Percentiles rank a stretch among this genome's conserved stretches.
Evolutionary conservation across 1,139 yeast genomes (phyloP).

Genomic region (Lodderomyces metapsilosis): DNA sequence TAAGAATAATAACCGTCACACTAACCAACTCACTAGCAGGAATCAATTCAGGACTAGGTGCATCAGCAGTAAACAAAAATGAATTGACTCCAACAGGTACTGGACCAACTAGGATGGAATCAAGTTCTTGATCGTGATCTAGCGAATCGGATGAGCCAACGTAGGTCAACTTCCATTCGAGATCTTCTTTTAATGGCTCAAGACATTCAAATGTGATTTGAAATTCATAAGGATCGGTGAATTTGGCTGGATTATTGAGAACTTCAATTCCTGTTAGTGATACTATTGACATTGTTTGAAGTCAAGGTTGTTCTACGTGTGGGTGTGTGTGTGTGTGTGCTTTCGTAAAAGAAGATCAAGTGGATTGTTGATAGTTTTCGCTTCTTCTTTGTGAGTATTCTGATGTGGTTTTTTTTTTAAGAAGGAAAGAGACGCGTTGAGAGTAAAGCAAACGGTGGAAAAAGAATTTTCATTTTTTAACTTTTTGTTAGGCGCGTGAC

Average conservation of each 20-base stretch:
- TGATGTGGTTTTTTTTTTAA: too few relatives aligned
- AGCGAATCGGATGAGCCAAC: constrained; percentile 92
- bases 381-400: too few relatives aligned
- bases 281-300: constrained; percentile 93
- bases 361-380: too few relatives aligned
- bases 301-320: too few relatives aligned
- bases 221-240: constrained; percentile 90
- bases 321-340: background rate
- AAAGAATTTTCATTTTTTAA: too few relatives aligned
- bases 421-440: too few relatives aligned
- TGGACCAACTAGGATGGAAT: constrained; percentile 93
- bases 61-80: constrained; percentile 90
- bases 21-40: constrained; percentile 95
- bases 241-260: constrained; percentile 91
- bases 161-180: constrained; percentile 96
- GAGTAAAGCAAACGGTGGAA: too few relatives aligned
- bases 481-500: too few relatives aligned
- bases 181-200: constrained; percentile 87
- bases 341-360: background rate
- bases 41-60: constrained; percentile 92
- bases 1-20: constrained; percentile 87
- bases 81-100: constrained; percentile 97
- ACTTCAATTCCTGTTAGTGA: constrained; percentile 90
- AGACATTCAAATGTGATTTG: constrained; percentile 97
- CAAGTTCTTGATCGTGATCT: constrained; percentile 96